Conservation (phyloP, 2,329 filamentous ascomycete genomes). For the Phaeoacremonium minimum region DNA sequence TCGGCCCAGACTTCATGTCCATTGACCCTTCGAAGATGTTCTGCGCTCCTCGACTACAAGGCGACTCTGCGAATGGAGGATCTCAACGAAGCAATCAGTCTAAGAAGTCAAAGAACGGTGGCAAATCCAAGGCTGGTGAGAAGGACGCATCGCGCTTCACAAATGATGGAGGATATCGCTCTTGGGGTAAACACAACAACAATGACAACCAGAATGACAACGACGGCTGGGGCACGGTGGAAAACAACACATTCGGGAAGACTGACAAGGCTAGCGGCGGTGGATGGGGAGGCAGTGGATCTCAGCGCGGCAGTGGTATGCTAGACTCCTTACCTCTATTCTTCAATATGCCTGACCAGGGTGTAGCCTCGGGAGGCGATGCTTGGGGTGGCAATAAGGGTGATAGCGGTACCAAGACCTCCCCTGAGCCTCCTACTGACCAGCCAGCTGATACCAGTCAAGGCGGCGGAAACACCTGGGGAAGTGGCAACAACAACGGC, state of each 20-base stretch:
- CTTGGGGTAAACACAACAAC: background rate
- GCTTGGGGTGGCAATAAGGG: background rate
- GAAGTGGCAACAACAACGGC: background rate
- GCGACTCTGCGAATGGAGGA: background rate
- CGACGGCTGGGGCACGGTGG: no score
- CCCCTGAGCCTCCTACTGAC: background rate
- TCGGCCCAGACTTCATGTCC: background rate
- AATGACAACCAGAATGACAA: background rate
- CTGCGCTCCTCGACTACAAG: background rate
- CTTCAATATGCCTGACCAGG: background rate
- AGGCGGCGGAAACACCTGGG: background rate
- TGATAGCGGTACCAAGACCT: background rate
- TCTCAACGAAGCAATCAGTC: background rate
- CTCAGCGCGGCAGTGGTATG: background rate
- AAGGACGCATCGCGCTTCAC: background rate
- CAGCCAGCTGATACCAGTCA: slow-evolving; percentile 1
- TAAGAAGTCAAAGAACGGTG: background rate
- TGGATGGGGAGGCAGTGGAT: background rate
- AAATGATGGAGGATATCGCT: background rate
- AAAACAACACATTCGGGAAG: no score
- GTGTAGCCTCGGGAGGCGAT: background rate
- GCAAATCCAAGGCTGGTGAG: background rate
- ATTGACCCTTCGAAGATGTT: background rate
- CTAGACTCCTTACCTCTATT: background rate
- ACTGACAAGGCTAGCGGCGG: no score